These are phyloP conservation scores for Aureobasidium sp. DNA, from an alignment of 2,329 filamentous ascomycete genomes.

Conservation along the genomic window DNA sequence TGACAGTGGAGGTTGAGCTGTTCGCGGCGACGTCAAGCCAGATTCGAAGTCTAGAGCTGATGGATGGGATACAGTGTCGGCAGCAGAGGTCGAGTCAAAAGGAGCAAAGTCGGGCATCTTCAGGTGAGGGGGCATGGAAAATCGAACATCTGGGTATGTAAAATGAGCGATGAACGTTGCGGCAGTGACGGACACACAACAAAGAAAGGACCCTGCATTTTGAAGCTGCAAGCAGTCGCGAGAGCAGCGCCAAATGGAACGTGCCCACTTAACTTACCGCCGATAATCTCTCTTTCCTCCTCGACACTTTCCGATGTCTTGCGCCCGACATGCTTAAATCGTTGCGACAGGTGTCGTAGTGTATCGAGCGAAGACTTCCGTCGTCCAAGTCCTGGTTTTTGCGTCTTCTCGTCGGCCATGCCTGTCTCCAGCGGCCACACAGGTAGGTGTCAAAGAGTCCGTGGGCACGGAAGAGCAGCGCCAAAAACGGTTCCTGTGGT, in stretches of 20 bases:
- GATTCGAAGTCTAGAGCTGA: background rate
- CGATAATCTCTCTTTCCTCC: conserved; percentile 1
- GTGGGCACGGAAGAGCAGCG: background rate
- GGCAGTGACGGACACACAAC: background rate
- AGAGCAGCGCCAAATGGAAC: conserved; percentile 8
- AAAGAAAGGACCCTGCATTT: conserved; percentile 6
- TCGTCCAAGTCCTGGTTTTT: background rate
- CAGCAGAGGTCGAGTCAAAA: background rate
- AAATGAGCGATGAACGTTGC: conserved; percentile 10
- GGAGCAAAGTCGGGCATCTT: conserved; percentile 8
- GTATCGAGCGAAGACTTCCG: background rate
- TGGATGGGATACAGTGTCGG: background rate
- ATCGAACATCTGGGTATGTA: conserved; percentile 1
- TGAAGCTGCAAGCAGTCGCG: conserved; percentile 1
- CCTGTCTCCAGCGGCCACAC: background rate
- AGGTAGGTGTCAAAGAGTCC: background rate
- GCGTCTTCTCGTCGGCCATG: conserved; percentile 3
- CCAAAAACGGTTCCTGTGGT: conserved; percentile 5
- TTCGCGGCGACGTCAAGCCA: background rate
- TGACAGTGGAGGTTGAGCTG: background rate
- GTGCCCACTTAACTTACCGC: conserved; percentile 3
- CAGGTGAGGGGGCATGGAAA: background rate
- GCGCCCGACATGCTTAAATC: background rate
- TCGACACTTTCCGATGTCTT: background rate
- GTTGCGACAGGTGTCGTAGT: background rate